A percentile compares a stretch with the other conserved stretches of the same genome.
Evolutionary conservation across 768 basidiomycete genomes (phyloP).

Genomic region (Gyrodon lividus): DNA sequence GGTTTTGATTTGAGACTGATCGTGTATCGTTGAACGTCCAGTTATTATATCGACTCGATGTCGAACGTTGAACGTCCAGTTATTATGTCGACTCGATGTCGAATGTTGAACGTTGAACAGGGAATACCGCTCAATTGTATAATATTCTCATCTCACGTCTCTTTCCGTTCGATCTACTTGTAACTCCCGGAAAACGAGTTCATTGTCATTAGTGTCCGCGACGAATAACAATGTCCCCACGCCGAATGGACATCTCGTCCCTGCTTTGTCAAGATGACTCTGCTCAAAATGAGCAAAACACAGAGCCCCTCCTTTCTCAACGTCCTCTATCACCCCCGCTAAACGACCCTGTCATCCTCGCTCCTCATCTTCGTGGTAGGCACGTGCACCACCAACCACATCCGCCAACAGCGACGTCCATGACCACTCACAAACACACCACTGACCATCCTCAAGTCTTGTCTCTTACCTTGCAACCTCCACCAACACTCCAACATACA

Average conservation of each 20-base stretch:
- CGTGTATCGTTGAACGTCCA: no score
- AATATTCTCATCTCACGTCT: neutral
- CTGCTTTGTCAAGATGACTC: slow-evolving; percentile 60
- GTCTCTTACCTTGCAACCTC: neutral
- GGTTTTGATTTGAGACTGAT: no score
- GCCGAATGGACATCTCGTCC: slow-evolving; percentile 74
- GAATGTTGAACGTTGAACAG: no score
- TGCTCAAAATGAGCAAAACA: slow-evolving; percentile 6
- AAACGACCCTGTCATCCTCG: slow-evolving; percentile 29
- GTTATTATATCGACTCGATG: no score
- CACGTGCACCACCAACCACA: slow-evolving; percentile 10
- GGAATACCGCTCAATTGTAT: no score
- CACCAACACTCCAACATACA: neutral
- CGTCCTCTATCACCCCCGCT: slow-evolving; percentile 3
- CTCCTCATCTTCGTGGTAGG: slow-evolving; percentile 30
- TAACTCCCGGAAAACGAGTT: neutral
- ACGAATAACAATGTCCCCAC: slow-evolving; percentile 50
- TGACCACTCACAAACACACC: neutral
- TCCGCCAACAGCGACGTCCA: slow-evolving; percentile 2
- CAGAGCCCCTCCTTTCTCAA: slow-evolving; percentile 2
- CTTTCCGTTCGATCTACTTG: neutral
- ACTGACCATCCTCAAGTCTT: neutral
- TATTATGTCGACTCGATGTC: no score
- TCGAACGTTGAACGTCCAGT: no score
- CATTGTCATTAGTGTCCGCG: slow-evolving; percentile 14